Conservation (phyloP, 2,329 filamentous ascomycete species). For the Claviceps spartinae region DNA sequence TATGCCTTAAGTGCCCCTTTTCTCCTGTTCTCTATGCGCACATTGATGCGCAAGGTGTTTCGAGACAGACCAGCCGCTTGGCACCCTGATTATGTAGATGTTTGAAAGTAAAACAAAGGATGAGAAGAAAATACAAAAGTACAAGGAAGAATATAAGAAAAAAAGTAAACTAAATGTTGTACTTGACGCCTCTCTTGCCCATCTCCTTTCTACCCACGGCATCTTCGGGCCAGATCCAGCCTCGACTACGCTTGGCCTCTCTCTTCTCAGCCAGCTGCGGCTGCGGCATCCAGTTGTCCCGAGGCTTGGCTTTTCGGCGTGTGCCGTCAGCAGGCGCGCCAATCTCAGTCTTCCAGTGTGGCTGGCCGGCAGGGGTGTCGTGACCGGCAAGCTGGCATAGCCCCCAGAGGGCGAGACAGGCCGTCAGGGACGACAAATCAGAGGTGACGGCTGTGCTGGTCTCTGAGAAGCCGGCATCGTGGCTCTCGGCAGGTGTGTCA, state of each 20-base stretch:
- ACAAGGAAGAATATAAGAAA: not conserved
- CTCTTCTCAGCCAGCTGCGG: slow-evolving; percentile 62
- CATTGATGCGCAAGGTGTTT: not conserved
- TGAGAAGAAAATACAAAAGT: not conserved
- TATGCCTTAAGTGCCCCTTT: not conserved
- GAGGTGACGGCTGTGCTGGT: slow-evolving; percentile 9
- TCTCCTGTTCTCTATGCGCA: not conserved
- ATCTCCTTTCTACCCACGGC: slow-evolving; percentile 58
- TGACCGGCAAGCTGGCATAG: slow-evolving; percentile 58
- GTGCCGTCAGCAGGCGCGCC: slow-evolving; percentile 63
- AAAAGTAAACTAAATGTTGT: slow-evolving; percentile 17
- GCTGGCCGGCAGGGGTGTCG: slow-evolving; percentile 38
- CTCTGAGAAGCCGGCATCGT: slow-evolving; percentile 23
- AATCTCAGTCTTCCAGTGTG: slow-evolving; percentile 55
- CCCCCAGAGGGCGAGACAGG: slow-evolving; percentile 63
- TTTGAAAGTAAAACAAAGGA: not conserved
- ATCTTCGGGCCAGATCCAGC: slow-evolving; percentile 67
- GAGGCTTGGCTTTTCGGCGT: slow-evolving; percentile 52
- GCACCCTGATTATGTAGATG: not conserved
- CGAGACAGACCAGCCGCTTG: not conserved
- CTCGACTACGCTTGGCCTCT: slow-evolving; percentile 57
- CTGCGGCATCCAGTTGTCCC: slow-evolving; percentile 64
- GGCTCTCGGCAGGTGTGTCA: slow-evolving; percentile 18
- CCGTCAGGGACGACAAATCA: slow-evolving; percentile 44
- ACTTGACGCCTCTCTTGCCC: slow-evolving; percentile 50